Evolutionary conservation across 1,139 yeast genomes (phyloP).

Genomic region (Candida sanyaensis): DNA sequence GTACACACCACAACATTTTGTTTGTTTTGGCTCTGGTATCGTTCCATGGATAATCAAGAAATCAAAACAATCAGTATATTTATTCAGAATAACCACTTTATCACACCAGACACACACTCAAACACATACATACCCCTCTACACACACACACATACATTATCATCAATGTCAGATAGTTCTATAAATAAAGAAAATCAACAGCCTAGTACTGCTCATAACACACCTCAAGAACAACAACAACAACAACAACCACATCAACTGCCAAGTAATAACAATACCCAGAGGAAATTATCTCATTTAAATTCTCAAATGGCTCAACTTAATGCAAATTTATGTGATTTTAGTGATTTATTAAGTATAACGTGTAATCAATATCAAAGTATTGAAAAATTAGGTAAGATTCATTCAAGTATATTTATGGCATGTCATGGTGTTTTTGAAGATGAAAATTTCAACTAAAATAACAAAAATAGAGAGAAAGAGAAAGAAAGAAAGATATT

Average conservation of each 20-base stretch:
- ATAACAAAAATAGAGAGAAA: too few species aligned
- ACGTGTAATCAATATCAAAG: slow-evolving; percentile 59
- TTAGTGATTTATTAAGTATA: slow-evolving; percentile 54
- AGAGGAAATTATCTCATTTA: slow-evolving; percentile 60
- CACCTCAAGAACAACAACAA: slow-evolving; percentile 1
- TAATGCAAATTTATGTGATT: slow-evolving; percentile 58
- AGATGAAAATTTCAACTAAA: slow-evolving; percentile 34
- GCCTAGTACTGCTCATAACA: background rate
- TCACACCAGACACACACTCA: background rate
- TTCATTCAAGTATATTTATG: slow-evolving; percentile 66
- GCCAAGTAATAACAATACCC: slow-evolving; percentile 5
- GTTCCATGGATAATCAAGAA: slow-evolving; percentile 2
- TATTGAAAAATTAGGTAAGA: slow-evolving; percentile 57
- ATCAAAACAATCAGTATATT: background rate
- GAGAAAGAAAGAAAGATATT: too few species aligned
- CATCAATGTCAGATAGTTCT: background rate
- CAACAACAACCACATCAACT: background rate
- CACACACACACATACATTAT: background rate
- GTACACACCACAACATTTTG: too few species aligned
- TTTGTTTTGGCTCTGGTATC: background rate
- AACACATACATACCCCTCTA: too few species aligned
- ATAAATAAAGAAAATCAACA: background rate
- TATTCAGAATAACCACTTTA: background rate
- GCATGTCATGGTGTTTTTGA: slow-evolving; percentile 66
- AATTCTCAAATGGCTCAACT: slow-evolving; percentile 65